Evolutionary conservation across 805 yeast genomes (phyloP).

Genomic region (Cyberlindnera misumaiensis): DNA sequence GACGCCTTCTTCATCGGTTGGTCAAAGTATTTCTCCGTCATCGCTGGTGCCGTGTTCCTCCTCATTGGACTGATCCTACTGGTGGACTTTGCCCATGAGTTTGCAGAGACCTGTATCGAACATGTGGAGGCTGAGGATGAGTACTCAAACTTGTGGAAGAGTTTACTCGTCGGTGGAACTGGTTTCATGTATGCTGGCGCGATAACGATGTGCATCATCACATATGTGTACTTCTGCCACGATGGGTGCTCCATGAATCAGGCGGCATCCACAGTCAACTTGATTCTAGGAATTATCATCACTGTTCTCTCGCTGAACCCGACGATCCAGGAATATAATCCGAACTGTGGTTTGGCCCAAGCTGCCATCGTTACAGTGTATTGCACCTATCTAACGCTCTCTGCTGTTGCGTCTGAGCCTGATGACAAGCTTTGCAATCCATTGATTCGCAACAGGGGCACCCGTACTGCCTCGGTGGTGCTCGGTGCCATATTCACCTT

Average conservation of each 20-base stretch:
- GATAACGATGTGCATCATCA: slow-evolving; percentile 62
- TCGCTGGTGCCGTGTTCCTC: slow-evolving; percentile 78
- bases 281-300: slow-evolving; percentile 56
- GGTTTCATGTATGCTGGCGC: slow-evolving; percentile 74
- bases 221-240: slow-evolving; percentile 80
- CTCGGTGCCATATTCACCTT: slow-evolving; percentile 92
- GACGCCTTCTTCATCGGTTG: slow-evolving; percentile 81
- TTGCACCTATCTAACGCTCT: slow-evolving; percentile 83
- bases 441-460: slow-evolving; percentile 78
- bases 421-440: slow-evolving; percentile 94
- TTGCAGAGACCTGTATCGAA: slow-evolving; percentile 95
- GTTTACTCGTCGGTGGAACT: slow-evolving; percentile 80
- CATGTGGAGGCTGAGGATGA: slow-evolving; percentile 81
- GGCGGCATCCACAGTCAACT: slow-evolving; percentile 74
- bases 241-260: slow-evolving; percentile 84
- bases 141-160: slow-evolving; percentile 60
- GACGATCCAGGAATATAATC: slow-evolving; percentile 82
- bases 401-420: slow-evolving; percentile 95
- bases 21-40: slow-evolving; percentile 85
- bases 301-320: slow-evolving; percentile 74
- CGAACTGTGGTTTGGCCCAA: slow-evolving; percentile 95
- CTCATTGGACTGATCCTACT: slow-evolving; percentile 84
- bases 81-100: slow-evolving; percentile 96
- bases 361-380: slow-evolving; percentile 92
- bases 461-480: slow-evolving; percentile 81